Conservation (phyloP, 352 stramenopile species). For the Peronospora destructor region DNA sequence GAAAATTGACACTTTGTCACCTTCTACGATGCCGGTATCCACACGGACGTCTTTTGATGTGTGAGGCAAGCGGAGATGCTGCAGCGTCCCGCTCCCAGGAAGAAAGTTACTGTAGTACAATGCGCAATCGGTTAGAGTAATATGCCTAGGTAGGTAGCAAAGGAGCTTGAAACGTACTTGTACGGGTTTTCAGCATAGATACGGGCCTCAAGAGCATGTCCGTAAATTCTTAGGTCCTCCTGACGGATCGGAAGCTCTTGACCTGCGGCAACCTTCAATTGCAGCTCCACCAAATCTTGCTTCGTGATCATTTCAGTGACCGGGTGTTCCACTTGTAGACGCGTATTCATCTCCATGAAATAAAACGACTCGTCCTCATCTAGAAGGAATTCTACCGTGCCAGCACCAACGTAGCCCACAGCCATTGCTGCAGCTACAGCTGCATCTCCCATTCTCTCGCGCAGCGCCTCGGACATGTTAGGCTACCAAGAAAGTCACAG, state of each 20-base stretch:
- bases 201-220: slow-evolving; percentile 89
- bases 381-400: slow-evolving; percentile 91
- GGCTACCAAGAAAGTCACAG: slow-evolving; percentile 26
- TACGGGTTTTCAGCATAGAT: slow-evolving; percentile 93
- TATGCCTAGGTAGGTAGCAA: not conserved
- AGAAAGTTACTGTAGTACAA: slow-evolving; percentile 75
- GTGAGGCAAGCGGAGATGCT: slow-evolving; percentile 72
- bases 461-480: slow-evolving; percentile 70
- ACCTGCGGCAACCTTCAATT: slow-evolving; percentile 90
- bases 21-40: slow-evolving; percentile 85
- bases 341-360: slow-evolving; percentile 96
- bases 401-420: slow-evolving; percentile 88
- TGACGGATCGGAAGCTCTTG: slow-evolving; percentile 87
- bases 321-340: slow-evolving; percentile 91
- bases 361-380: slow-evolving; percentile 90
- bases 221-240: slow-evolving; percentile 80
- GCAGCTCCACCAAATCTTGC: slow-evolving; percentile 89
- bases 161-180: slow-evolving; percentile 41
- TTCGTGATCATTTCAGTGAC: slow-evolving; percentile 89
- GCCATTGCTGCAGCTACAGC: slow-evolving; percentile 85
- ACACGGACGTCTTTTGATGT: slow-evolving; percentile 73
- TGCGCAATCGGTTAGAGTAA: slow-evolving; percentile 8
- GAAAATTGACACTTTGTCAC: slow-evolving; percentile 88
- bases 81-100: slow-evolving; percentile 82
- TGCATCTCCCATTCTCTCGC: slow-evolving; percentile 85